phyloP scores from a whole-genome alignment of 2,329 filamentous ascomycete species.

The Epichloe sylvatica region DNA sequence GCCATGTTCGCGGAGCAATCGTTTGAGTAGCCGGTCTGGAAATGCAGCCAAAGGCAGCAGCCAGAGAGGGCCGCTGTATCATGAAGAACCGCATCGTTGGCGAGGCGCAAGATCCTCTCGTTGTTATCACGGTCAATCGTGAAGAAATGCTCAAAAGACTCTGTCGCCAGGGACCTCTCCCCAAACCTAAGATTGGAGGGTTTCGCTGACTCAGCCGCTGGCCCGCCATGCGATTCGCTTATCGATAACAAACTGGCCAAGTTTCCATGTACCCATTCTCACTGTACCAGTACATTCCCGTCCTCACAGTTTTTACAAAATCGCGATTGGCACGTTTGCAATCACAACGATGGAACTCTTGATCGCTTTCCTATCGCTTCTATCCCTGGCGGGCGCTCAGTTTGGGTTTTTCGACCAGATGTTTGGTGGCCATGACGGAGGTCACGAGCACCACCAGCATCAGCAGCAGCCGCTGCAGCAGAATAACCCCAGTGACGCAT shows the following conservation, averaged over 20 bases:
- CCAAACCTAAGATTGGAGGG: slow-evolving; percentile 3
- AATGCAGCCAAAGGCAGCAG: slow-evolving; percentile 17
- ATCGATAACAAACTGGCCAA: slow-evolving; percentile 3
- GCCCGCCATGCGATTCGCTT: not conserved
- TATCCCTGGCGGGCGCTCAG: slow-evolving; percentile 55
- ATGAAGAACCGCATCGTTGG: slow-evolving; percentile 31
- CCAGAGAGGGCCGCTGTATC: slow-evolving; percentile 32
- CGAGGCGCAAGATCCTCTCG: slow-evolving; percentile 5
- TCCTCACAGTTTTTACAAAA: too few species aligned
- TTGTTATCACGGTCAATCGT: not conserved
- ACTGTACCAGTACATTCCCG: too few species aligned
- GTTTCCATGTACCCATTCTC: too few species aligned
- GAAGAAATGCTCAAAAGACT: not conserved
- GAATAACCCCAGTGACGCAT: slow-evolving; percentile 73
- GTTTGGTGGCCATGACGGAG: slow-evolving; percentile 52
- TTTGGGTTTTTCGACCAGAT: slow-evolving; percentile 97
- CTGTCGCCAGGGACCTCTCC: not conserved
- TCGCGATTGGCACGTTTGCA: not conserved
- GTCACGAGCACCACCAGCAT: slow-evolving; percentile 27
- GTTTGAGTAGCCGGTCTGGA: not conserved
- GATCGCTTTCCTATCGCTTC: slow-evolving; percentile 41
- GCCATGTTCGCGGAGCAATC: slow-evolving; percentile 7
- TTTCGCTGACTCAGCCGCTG: slow-evolving; percentile 2
- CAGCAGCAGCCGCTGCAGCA: slow-evolving; percentile 36
- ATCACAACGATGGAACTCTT: slow-evolving; percentile 18